phyloP scores from a whole-genome alignment of 2,329 filamentous ascomycete species.

The Microdochium paspali region DNA sequence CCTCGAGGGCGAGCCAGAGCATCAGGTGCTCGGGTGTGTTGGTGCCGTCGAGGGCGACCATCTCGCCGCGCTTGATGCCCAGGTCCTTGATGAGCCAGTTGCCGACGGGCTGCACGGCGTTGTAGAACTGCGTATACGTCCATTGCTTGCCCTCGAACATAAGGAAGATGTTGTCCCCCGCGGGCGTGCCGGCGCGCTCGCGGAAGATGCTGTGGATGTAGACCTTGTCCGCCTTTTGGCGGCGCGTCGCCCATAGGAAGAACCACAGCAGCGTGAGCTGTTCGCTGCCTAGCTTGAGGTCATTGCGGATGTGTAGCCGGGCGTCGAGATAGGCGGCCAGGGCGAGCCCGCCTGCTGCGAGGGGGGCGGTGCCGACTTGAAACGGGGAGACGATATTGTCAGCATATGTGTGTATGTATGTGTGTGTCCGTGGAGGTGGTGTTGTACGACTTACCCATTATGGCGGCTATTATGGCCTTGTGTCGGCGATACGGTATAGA shows the following conservation, averaged over 20 bases:
- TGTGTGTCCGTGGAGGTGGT: too few relatives aligned
- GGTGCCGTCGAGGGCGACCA: slow-evolving; percentile 56
- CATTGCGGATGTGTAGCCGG: slow-evolving; percentile 55
- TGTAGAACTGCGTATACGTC: slow-evolving; percentile 46
- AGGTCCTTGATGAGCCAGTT: slow-evolving; percentile 48
- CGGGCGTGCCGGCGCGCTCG: slow-evolving; percentile 10
- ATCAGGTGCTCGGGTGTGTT: slow-evolving; percentile 60
- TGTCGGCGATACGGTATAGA: too few relatives aligned
- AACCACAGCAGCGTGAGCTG: slow-evolving; percentile 15
- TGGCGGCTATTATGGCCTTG: too few relatives aligned
- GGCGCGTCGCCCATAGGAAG: slow-evolving; percentile 19
- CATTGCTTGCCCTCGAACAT: slow-evolving; percentile 54
- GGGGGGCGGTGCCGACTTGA: background rate
- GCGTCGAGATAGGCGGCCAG: slow-evolving; percentile 52
- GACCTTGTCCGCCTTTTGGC: slow-evolving; percentile 19
- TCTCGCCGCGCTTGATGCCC: slow-evolving; percentile 47
- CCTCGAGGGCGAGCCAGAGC: slow-evolving; percentile 53
- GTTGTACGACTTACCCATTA: too few relatives aligned
- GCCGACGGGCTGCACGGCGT: slow-evolving; percentile 45
- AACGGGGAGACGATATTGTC: too few relatives aligned
- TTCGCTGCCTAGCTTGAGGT: slow-evolving; percentile 35
- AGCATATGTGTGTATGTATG: too few relatives aligned
- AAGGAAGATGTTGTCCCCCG: slow-evolving; percentile 14
- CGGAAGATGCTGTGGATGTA: slow-evolving; percentile 14
- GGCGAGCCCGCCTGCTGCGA: slow-evolving; percentile 15